Percentiles rank a stretch among this genome's conserved stretches.
Evolutionary conservation across 2,329 filamentous ascomycete species (phyloP).

Genomic region (Cucurbitaria berberidis): DNA sequence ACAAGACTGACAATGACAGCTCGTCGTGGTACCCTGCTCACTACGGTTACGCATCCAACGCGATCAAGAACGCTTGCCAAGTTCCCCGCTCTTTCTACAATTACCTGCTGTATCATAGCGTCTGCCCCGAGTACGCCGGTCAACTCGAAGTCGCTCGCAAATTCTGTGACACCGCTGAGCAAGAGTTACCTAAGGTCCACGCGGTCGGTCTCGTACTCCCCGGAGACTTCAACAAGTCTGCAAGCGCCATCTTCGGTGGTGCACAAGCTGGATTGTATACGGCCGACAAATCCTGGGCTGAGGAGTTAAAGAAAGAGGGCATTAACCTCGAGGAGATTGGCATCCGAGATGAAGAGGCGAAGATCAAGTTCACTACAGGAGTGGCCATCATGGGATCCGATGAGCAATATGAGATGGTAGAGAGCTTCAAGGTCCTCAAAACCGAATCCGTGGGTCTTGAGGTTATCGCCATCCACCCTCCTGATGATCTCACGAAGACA

Average conservation of each 20-base stretch:
- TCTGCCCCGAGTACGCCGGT: slow-evolving; percentile 78
- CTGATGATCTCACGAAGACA: slow-evolving; percentile 48
- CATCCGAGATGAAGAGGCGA: slow-evolving; percentile 56
- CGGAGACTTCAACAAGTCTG: slow-evolving; percentile 80
- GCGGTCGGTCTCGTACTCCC: slow-evolving; percentile 65
- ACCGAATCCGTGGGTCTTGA: slow-evolving; percentile 44
- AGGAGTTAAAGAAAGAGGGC: slow-evolving; percentile 28
- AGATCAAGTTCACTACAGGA: slow-evolving; percentile 58
- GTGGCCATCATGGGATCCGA: slow-evolving; percentile 55
- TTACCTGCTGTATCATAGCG: slow-evolving; percentile 82
- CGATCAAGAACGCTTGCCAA: slow-evolving; percentile 64
- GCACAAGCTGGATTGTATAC: slow-evolving; percentile 53
- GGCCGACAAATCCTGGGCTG: slow-evolving; percentile 52
- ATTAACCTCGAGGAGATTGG: slow-evolving; percentile 34
- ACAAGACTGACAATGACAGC: slow-evolving; percentile 48
- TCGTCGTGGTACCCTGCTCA: slow-evolving; percentile 62
- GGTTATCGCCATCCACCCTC: slow-evolving; percentile 57
- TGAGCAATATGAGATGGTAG: slow-evolving; percentile 49
- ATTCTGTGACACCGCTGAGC: slow-evolving; percentile 70
- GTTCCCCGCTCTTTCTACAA: slow-evolving; percentile 86
- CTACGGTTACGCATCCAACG: slow-evolving; percentile 59
- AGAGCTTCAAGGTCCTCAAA: slow-evolving; percentile 25
- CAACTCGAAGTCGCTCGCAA: slow-evolving; percentile 70
- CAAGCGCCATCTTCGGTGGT: slow-evolving; percentile 71
- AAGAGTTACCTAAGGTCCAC: slow-evolving; percentile 69